Evolutionary conservation across 1,284 basidiomycete species (phyloP), one percentile per base, ranked within the genome.

Genomic region (Trametes versicolor): DNA sequence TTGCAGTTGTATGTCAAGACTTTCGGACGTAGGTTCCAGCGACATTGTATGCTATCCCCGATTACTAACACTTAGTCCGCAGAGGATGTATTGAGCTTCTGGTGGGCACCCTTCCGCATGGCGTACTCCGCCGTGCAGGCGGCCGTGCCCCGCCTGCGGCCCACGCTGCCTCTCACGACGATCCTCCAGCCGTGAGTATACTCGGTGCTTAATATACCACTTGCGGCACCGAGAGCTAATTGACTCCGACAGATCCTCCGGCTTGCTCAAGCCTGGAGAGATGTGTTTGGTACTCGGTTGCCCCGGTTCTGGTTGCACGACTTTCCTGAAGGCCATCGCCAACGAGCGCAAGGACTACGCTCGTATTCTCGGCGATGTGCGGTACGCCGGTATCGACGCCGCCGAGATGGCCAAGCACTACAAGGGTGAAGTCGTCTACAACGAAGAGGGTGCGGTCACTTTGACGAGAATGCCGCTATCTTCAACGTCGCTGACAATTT

Each of bases 401-500:
- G 72, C 75, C 17, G 87, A 91, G 70, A 91, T 93, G 84, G 82
- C 80, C 1, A 87, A 87, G 68, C 75, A 81, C 62, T 92, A 90
- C 77, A 91, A 87, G 66, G 96, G 95, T 55, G 95, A 97, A 77
- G 92, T 95, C 15, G 88, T 91, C 19, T 97, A 95, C 78, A 95
- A 94, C 72, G 84, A 88, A 71, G 91, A 93, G 80, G 89, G 89
- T 87, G 51, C 52, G 76, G 41, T 17, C 17, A n/a, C 57, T 34
- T 34, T 3, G 17, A 32, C n/a, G 13, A 6, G 13, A 21, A 48
- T 19, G 0, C 8, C 41, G 37, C 23, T 10, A 9, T n/a, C 37
- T 21, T 32, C 13, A n/a, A 7, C 0, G 25, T 12, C n/a, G 17
- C 57, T 62, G 34, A 64, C 25, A 15, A n/a, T 43, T 23, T 29